Base-by-base conservation (phyloP, 371 early-diverging fungal species). In the Rhizopus sp. region DNA sequence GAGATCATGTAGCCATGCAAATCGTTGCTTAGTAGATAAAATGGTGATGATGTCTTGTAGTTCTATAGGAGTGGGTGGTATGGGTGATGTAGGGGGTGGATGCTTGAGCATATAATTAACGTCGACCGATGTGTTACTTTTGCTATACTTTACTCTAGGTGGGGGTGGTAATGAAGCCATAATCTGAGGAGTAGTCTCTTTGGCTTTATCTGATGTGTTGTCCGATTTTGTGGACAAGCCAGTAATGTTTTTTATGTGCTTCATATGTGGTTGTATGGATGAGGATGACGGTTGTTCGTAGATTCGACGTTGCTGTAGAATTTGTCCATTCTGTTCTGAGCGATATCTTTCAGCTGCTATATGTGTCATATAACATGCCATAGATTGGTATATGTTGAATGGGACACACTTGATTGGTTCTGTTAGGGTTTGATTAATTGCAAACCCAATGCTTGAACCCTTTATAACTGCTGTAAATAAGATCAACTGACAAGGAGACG, bases 391-490 rank as follows among this genome's bases (percentile, higher is more conserved):
- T 3, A 77, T 23, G 2, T 72, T 55, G 7, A 72, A 59, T 2
- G 77, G 72, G 5, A 70, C n/a, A 38, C 74, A 77, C 56, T 69
- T 69, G 30, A 72, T 54, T 0, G 60, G 45, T 48, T 71, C 70
- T 4, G 69, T 48, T 0, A 55, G 10, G 16, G 71, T 65, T 15
- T 71, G 64, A 39, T 74, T 77, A 41, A 77, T 72, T 4, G 72
- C 72, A 30, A 68, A 63, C 17, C 57, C 41, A 10, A 64, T 67
- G 3, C 71, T 74, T 3, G 74, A 66, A 4, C 62, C 56, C 4
- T 60, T 65, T 12, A 77, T 62, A 44, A 63, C 62, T 5, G 70
- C 62, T 40, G 60, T 71, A 49, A 73, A 77, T 8, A 77, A 39
- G n/a, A 77, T 69, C 5, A 77, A 46, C 29, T 69, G 66, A 41